Evolutionary conservation across 805 yeast species (phyloP).

Genomic region (Candida patagonica): DNA sequence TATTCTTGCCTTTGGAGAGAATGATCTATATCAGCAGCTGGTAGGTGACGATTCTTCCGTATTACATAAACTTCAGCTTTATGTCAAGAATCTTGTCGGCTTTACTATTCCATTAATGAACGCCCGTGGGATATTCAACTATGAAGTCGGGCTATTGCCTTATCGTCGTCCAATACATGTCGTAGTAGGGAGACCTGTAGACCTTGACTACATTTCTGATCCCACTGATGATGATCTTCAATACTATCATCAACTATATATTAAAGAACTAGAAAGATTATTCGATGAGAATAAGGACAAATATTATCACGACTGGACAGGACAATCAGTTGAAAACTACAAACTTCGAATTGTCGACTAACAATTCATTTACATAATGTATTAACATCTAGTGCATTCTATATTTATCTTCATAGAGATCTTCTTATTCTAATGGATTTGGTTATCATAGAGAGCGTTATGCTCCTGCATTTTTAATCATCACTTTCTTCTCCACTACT

Average conservation of each 20-base stretch:
- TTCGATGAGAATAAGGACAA: constrained; percentile 13
- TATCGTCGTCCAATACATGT: constrained; percentile 71
- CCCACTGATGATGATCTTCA: constrained; percentile 47
- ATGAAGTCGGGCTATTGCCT: constrained; percentile 86
- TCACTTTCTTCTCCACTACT: constrained; percentile 18
- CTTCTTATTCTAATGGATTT: neutral
- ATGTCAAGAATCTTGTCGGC: constrained; percentile 63
- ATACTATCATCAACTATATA: constrained; percentile 63
- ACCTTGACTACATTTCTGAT: constrained; percentile 31
- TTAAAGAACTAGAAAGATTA: constrained; percentile 21
- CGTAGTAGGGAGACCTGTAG: constrained; percentile 42
- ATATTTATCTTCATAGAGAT: neutral
- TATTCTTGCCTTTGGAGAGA: constrained; percentile 86
- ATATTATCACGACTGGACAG: constrained; percentile 7
- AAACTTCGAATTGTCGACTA: constrained; percentile 13
- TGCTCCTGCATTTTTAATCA: constrained; percentile 13
- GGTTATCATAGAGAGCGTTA: neutral
- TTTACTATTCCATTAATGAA: constrained; percentile 87
- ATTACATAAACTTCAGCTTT: constrained; percentile 51
- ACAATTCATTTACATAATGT: neutral
- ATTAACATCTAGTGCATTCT: neutral
- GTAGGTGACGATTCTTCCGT: constrained; percentile 36
- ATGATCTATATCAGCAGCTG: constrained; percentile 44
- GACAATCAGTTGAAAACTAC: neutral
- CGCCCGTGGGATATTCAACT: constrained; percentile 87